Percentiles rank a stretch among this genome's conserved stretches.
These are phyloP conservation scores for Escallonia rubra DNA, from an alignment of 129 eudicot species.

Conservation along the genomic window DNA sequence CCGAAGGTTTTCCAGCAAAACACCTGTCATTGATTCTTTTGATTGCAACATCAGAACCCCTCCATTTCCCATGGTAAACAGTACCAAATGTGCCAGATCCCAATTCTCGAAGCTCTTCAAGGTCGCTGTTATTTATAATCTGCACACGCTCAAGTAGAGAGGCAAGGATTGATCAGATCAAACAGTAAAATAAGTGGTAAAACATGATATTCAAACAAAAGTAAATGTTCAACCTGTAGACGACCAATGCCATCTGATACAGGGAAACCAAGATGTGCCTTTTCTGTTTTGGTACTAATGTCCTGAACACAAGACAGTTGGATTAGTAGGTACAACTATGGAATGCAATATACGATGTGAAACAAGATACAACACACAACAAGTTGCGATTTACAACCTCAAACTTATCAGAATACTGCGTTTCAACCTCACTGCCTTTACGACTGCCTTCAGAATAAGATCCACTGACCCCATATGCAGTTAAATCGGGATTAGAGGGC, in stretches of 20 bases:
- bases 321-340: neutral
- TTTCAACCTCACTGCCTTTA: constrained; percentile 28
- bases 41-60: constrained; percentile 93
- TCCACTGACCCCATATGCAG: constrained; percentile 23
- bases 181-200: neutral
- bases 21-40: constrained; percentile 88
- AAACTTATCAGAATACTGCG: constrained; percentile 32
- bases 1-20: constrained; percentile 85
- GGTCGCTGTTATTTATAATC: constrained; percentile 81
- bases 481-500: constrained; percentile 44
- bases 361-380: neutral
- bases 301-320: constrained; percentile 32
- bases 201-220: neutral
- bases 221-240: constrained; percentile 56
- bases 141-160: constrained; percentile 2
- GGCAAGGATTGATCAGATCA: neutral
- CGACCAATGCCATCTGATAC: constrained; percentile 75
- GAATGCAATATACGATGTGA: neutral
- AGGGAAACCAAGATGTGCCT: constrained; percentile 58
- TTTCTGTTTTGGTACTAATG: constrained; percentile 59
- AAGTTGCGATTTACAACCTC: constrained; percentile 38
- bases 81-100: constrained; percentile 98
- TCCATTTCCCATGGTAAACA: constrained; percentile 96
- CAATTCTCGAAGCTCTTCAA: constrained; percentile 89
- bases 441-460: constrained; percentile 25